phyloP scores from a whole-genome alignment of 306 rosid genomes.

The Arachis stenosperma region DNA sequence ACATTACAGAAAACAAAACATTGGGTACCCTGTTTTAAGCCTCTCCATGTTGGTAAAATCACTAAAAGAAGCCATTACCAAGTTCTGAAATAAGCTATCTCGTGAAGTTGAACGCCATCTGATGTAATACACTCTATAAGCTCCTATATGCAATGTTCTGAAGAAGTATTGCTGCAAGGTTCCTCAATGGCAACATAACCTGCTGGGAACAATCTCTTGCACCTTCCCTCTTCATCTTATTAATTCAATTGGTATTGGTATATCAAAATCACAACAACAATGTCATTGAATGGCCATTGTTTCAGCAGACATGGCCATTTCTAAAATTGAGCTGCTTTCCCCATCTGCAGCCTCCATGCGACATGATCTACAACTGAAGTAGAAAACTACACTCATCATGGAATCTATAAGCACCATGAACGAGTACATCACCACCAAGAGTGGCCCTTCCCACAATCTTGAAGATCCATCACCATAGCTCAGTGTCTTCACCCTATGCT shows the following conservation, averaged over 20 bases:
- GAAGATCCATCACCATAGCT: conserved; percentile 99
- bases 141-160: conserved; percentile 23
- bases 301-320: conserved; percentile 61
- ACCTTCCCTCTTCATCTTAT: conserved; percentile 43
- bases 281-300: conserved; percentile 59
- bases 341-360: conserved; percentile 45
- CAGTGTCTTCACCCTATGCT: conserved; percentile 88
- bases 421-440: conserved; percentile 91
- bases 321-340: conserved; percentile 57
- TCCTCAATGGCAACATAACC: conserved; percentile 34
- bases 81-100: conserved; percentile 43
- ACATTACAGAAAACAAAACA: conserved; percentile 36
- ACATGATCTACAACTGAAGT: conserved; percentile 71
- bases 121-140: conserved; percentile 23
- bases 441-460: conserved; percentile 97
- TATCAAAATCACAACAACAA: conserved; percentile 34
- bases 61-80: conserved; percentile 32
- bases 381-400: conserved; percentile 88
- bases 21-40: conserved; percentile 30
- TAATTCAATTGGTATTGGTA: conserved; percentile 25
- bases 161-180: conserved; percentile 34
- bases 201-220: conserved; percentile 40
- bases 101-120: conserved; percentile 37
- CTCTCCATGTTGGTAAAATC: conserved; percentile 30
- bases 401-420: conserved; percentile 88